Evolutionary conservation across 345 rosid species (phyloP).

Genomic region (Rhodomyrtus tomentosa): DNA sequence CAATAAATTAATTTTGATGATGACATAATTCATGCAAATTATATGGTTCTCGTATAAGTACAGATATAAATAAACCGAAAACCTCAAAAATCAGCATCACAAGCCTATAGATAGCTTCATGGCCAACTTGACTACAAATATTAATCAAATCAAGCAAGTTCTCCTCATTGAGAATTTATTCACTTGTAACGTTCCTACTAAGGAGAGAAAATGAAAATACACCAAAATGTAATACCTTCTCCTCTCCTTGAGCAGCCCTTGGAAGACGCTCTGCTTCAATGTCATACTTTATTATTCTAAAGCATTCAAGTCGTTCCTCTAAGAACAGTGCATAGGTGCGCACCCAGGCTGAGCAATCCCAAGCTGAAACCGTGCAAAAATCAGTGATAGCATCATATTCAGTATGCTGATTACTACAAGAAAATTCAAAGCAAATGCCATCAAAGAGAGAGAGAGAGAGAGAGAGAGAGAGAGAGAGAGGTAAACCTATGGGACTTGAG

Average conservation of each 20-base stretch:
- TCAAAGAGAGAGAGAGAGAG: background rate
- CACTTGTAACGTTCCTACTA: background rate
- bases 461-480: background rate
- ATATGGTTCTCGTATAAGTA: background rate
- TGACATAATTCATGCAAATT: background rate
- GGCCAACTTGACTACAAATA: background rate
- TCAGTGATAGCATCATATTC: background rate
- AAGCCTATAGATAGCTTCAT: background rate
- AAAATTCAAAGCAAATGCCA: background rate
- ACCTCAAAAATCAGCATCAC: background rate
- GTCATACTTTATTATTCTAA: slow-evolving; percentile 80
- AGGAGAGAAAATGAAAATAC: background rate
- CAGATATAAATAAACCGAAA: background rate
- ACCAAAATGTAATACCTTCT: slow-evolving; percentile 36
- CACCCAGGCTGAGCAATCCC: slow-evolving; percentile 99
- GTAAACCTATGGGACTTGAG: slow-evolving; percentile 82
- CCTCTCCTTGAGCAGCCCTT: slow-evolving; percentile 68
- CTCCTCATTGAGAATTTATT: background rate
- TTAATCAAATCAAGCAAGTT: background rate
- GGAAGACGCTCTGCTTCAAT: slow-evolving; percentile 93
- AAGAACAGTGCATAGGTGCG: slow-evolving; percentile 90
- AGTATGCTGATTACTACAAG: background rate
- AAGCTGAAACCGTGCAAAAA: slow-evolving; percentile 31
- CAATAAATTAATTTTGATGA: background rate
- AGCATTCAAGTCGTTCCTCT: slow-evolving; percentile 95